These are phyloP conservation scores for Suillus discolor DNA, from an alignment of 768 basidiomycete genomes.

Conservation along the genomic window DNA sequence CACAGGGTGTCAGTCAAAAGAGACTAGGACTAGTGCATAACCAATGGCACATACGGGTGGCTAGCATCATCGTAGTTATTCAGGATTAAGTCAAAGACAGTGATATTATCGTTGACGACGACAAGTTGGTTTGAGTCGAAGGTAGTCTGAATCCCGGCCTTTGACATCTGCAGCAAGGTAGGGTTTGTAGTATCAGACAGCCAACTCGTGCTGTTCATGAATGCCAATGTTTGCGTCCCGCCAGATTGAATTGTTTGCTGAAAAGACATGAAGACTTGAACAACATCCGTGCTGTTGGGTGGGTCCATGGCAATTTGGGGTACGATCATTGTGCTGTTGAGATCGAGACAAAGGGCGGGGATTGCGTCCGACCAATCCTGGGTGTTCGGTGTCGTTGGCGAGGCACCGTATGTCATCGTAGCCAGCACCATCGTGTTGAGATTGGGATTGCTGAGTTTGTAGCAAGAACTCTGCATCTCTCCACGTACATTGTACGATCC, in stretches of 20 bases:
- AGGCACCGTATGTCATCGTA: conserved; percentile 30
- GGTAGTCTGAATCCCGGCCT: conserved; percentile 25
- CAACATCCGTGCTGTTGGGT: conserved; percentile 27
- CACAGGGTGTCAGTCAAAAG: conserved; percentile 1
- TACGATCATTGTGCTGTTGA: conserved; percentile 33
- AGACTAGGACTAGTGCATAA: background rate
- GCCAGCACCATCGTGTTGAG: conserved; percentile 32
- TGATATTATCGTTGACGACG: conserved; percentile 27
- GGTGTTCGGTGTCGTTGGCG: conserved; percentile 25
- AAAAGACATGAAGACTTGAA: conserved; percentile 26
- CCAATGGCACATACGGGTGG: conserved; percentile 27
- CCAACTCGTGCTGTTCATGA: conserved; percentile 32
- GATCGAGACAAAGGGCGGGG: conserved; percentile 26
- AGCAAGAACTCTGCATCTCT: conserved; percentile 35
- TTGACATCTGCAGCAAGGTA: conserved; percentile 30
- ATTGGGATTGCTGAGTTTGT: conserved; percentile 32
- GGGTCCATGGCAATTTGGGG: conserved; percentile 27
- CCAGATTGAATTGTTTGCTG: conserved; percentile 28
- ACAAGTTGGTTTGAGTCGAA: conserved; percentile 30
- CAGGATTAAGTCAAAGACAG: conserved; percentile 28
- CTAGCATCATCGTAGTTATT: conserved; percentile 31
- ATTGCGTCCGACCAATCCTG: conserved; percentile 29
- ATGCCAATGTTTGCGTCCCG: conserved; percentile 29
- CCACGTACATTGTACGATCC: conserved; percentile 41
- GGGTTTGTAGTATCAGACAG: conserved; percentile 25